Conservation (phyloP, 2,329 filamentous ascomycete species). For the Juglanconis juglandina region DNA sequence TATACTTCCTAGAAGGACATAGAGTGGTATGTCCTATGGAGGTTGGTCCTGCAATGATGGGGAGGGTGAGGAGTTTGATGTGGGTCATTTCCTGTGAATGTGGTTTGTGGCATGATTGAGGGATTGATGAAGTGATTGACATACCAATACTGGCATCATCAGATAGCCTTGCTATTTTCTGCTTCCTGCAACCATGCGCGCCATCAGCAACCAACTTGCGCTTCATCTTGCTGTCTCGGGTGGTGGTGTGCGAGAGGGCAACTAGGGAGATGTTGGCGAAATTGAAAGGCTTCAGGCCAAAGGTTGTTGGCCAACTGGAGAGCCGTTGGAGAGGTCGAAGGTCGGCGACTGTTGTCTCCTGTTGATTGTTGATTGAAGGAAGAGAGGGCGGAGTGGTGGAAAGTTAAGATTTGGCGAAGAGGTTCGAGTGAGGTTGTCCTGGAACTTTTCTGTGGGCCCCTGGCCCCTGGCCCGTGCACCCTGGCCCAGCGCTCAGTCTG, state of each 20-base stretch:
- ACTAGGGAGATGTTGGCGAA: neutral
- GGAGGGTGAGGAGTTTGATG: too few species aligned
- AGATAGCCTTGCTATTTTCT: neutral
- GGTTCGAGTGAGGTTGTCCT: neutral
- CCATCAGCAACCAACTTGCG: conserved; percentile 7
- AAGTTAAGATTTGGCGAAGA: too few species aligned
- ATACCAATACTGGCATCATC: conserved; percentile 6
- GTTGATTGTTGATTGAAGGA: neutral
- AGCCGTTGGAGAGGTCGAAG: neutral
- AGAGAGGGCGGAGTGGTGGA: neutral
- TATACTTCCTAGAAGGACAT: too few species aligned
- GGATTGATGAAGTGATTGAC: neutral
- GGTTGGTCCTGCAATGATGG: too few species aligned
- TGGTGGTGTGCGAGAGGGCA: neutral
- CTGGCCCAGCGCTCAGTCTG: neutral
- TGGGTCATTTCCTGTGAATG: too few species aligned
- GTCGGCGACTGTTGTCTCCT: neutral
- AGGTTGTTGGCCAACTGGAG: too few species aligned
- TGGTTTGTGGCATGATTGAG: too few species aligned
- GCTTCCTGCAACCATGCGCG: neutral
- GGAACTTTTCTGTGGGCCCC: conserved; percentile 4
- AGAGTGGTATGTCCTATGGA: too few species aligned
- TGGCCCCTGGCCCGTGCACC: neutral
- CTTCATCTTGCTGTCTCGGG: conserved; percentile 12
- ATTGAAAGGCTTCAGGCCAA: too few species aligned